Evolutionary conservation across 495 filamentous ascomycete species (phyloP).

Genomic region (Penicillium turbatum): DNA sequence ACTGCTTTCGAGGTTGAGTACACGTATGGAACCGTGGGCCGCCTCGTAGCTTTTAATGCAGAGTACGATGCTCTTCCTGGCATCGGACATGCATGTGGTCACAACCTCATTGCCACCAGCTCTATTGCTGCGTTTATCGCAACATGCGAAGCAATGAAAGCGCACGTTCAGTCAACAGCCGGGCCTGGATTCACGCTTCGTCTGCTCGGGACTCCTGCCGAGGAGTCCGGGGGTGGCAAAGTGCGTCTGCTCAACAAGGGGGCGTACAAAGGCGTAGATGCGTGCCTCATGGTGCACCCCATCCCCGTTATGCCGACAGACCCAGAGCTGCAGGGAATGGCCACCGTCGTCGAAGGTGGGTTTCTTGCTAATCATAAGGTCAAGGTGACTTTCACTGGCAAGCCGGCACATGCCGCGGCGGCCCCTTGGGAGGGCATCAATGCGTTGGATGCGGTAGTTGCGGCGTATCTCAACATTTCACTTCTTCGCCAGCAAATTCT

Average conservation of each 20-base stretch:
- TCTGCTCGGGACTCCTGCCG: conserved; percentile 45
- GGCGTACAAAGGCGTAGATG: conserved; percentile 46
- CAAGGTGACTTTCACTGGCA: conserved; percentile 41
- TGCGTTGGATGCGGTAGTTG: conserved; percentile 60
- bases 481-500: conserved; percentile 59
- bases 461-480: conserved; percentile 56
- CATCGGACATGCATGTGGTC: conserved; percentile 48
- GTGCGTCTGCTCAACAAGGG: conserved; percentile 47
- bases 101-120: conserved; percentile 46
- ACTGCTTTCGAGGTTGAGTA: conserved; percentile 58
- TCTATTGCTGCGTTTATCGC: conserved; percentile 43
- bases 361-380: conserved; percentile 54
- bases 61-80: conserved; percentile 53
- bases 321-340: conserved; percentile 25
- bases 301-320: conserved; percentile 34
- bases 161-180: conserved; percentile 6
- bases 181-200: conserved; percentile 29
- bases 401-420: conserved; percentile 53
- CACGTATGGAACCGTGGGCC: conserved; percentile 41
- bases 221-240: conserved; percentile 44
- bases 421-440: conserved; percentile 65
- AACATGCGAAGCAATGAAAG: conserved; percentile 34
- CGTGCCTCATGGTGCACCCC: conserved; percentile 53
- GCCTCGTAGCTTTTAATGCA: conserved; percentile 53
- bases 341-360: conserved; percentile 36